These are phyloP conservation scores for Exsudoporus floridanus DNA, from an alignment of 1,284 basidiomycete species.

Conservation along the genomic window DNA sequence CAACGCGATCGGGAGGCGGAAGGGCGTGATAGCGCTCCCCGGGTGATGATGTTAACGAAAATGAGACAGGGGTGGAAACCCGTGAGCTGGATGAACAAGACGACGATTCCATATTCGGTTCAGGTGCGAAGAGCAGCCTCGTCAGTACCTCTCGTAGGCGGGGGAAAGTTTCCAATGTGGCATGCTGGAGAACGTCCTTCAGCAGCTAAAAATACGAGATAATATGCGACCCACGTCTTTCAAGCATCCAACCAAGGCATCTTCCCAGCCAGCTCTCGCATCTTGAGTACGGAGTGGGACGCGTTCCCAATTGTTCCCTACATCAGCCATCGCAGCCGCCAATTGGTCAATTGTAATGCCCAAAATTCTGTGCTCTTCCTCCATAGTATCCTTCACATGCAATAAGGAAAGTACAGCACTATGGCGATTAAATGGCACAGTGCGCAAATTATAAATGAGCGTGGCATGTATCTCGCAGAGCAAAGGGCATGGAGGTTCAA, in stretches of 20 bases:
- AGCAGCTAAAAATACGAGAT: conserved; percentile 10
- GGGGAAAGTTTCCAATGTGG: conserved; percentile 72
- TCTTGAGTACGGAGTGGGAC: conserved; percentile 66
- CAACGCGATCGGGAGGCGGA: conserved; percentile 76
- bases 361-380: conserved; percentile 43
- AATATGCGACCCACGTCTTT: conserved; percentile 70
- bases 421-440: conserved; percentile 69
- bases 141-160: conserved; percentile 73
- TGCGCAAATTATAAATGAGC: conserved; percentile 86
- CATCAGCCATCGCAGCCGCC: conserved; percentile 62
- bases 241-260: conserved; percentile 80
- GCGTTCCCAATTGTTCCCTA: conserved; percentile 80
- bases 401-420: conserved; percentile 68
- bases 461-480: conserved; percentile 87
- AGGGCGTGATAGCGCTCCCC: conserved; percentile 74
- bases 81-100: conserved; percentile 49
- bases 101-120: conserved; percentile 40
- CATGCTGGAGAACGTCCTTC: conserved; percentile 54
- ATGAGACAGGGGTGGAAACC: conserved; percentile 39
- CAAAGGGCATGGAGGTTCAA: conserved; percentile 72
- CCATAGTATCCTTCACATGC: conserved; percentile 42
- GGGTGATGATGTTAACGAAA: conserved; percentile 48
- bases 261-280: conserved; percentile 79
- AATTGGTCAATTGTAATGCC: conserved; percentile 62
- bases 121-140: conserved; percentile 69